phyloP scores from a whole-genome alignment of 306 rosid genomes.

The Vachellia pachyceras region DNA sequence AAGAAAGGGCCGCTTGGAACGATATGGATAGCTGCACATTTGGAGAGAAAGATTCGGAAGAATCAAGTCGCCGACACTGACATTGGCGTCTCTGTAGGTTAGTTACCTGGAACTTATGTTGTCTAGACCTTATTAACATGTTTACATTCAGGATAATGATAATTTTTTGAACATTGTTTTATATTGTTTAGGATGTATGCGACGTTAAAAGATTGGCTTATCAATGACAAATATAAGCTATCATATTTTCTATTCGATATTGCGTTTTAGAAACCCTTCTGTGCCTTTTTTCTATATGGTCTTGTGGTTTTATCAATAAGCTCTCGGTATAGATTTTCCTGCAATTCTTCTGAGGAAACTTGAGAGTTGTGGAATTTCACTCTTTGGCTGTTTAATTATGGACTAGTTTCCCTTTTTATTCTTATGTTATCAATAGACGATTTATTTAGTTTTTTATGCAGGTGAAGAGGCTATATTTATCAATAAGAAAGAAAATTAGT shows the following conservation, averaged over 20 bases:
- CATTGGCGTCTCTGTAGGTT: constrained; percentile 98
- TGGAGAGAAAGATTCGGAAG: constrained; percentile 98
- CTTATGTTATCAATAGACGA: neutral
- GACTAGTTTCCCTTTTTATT: neutral
- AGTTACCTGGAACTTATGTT: constrained; percentile 37
- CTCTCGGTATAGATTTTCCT: neutral
- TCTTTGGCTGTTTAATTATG: neutral
- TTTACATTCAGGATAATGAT: constrained; percentile 9
- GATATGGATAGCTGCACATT: constrained; percentile 99
- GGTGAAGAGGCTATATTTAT: neutral
- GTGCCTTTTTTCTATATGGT: neutral
- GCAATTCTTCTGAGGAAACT: neutral
- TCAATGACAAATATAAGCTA: neutral
- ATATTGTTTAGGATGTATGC: neutral
- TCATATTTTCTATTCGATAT: neutral
- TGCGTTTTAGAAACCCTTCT: neutral
- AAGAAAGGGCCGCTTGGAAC: constrained; percentile 99
- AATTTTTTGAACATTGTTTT: neutral
- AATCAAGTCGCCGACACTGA: constrained; percentile 99
- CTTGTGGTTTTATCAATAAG: neutral
- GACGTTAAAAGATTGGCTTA: neutral
- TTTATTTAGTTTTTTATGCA: neutral
- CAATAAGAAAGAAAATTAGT: neutral
- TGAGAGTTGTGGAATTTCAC: neutral
- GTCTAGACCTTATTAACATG: neutral